Evolutionary conservation across 495 filamentous ascomycete genomes (phyloP).

Genomic region (Rhizodiscina lignyota): DNA sequence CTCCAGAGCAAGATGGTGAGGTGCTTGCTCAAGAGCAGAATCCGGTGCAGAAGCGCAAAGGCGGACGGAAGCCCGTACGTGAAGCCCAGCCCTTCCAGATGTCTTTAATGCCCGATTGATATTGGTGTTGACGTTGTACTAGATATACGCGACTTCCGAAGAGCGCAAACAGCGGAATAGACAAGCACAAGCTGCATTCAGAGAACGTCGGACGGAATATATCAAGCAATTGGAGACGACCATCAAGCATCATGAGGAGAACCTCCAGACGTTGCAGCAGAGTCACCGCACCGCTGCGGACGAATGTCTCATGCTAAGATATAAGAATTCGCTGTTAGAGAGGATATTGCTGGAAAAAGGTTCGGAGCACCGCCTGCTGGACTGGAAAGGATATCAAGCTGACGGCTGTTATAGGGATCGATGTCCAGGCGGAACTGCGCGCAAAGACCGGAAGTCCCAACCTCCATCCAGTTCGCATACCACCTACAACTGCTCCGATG

Average conservation of each 20-base stretch:
- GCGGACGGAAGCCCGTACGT: slow-evolving; percentile 88
- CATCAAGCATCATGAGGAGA: slow-evolving; percentile 94
- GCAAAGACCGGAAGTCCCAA: slow-evolving; percentile 69
- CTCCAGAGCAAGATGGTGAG: slow-evolving; percentile 41
- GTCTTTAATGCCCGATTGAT: background rate
- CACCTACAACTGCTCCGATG: slow-evolving; percentile 38
- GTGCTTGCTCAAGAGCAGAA: slow-evolving; percentile 37
- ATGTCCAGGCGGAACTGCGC: slow-evolving; percentile 88
- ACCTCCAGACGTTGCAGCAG: slow-evolving; percentile 76
- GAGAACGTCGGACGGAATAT: slow-evolving; percentile 93
- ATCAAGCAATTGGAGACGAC: slow-evolving; percentile 97
- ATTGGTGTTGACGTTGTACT: background rate
- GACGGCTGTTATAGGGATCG: too few relatives aligned
- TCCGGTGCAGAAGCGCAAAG: slow-evolving; percentile 77
- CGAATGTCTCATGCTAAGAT: slow-evolving; percentile 94
- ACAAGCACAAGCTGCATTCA: slow-evolving; percentile 93
- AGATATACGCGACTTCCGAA: slow-evolving; percentile 98
- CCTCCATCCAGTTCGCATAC: slow-evolving; percentile 43
- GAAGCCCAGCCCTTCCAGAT: slow-evolving; percentile 11
- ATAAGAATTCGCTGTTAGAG: slow-evolving; percentile 94
- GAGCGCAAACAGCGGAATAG: slow-evolving; percentile 95
- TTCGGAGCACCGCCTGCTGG: slow-evolving; percentile 17
- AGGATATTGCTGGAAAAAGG: slow-evolving; percentile 93
- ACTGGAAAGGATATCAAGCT: too few relatives aligned
- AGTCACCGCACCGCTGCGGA: slow-evolving; percentile 90